A percentile compares a stretch with the other conserved stretches of the same genome.
These are phyloP conservation scores for Pelargonium australe DNA, from an alignment of 441 rosid species.

Conservation along the genomic window DNA sequence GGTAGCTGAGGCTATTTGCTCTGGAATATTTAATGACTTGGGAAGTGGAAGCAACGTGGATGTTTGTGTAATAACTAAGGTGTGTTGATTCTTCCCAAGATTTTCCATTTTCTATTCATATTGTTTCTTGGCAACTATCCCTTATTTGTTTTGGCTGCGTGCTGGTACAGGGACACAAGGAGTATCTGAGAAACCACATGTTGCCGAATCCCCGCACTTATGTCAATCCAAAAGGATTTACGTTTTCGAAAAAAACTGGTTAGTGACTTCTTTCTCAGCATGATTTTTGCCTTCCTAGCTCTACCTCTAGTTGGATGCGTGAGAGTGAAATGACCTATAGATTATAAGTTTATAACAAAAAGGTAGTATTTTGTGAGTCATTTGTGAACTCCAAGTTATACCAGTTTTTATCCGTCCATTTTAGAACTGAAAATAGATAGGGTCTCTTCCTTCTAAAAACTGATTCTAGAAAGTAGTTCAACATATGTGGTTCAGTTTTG, in stretches of 20 bases:
- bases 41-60: slow-evolving; percentile 99
- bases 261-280: not conserved
- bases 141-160: not conserved
- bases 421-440: no score
- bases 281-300: not conserved
- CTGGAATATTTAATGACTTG: slow-evolving; percentile 87
- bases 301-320: not conserved
- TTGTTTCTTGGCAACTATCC: slow-evolving; percentile 4
- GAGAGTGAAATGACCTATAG: not conserved
- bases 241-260: slow-evolving; percentile 81
- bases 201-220: slow-evolving; percentile 87
- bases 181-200: slow-evolving; percentile 82
- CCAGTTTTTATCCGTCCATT: no score
- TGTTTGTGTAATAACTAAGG: slow-evolving; percentile 93
- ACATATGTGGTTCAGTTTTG: not conserved
- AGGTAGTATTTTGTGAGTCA: no score
- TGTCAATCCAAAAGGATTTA: slow-evolving; percentile 55
- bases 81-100: slow-evolving; percentile 21
- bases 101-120: slow-evolving; percentile 4
- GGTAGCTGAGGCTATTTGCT: slow-evolving; percentile 75
- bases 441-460: no score
- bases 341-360: no score
- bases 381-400: no score
- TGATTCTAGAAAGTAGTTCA: not conserved
- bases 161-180: slow-evolving; percentile 65